These are phyloP conservation scores for Arachnopeziza araneosa DNA, from an alignment of 2,329 filamentous ascomycete species.

Conservation along the genomic window DNA sequence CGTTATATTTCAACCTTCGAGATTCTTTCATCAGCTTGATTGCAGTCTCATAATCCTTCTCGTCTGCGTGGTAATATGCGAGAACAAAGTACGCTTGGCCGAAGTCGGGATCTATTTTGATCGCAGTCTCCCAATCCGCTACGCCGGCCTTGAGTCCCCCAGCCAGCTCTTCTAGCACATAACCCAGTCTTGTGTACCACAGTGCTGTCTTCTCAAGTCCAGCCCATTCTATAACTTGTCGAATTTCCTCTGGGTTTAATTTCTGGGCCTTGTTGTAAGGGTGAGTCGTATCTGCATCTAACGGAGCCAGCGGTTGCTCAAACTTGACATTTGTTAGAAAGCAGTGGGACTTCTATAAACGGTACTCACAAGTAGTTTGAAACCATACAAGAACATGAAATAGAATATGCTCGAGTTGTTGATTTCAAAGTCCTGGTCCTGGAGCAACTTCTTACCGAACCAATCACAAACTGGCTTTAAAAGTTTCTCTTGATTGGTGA, in stretches of 20 bases:
- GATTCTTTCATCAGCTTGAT: background rate
- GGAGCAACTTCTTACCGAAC: background rate
- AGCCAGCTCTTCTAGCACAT: background rate
- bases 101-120: background rate
- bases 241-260: background rate
- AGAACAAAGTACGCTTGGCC: background rate
- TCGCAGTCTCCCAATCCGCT: background rate
- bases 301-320: background rate
- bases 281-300: background rate
- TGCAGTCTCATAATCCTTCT: background rate
- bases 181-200: slow-evolving; percentile 1
- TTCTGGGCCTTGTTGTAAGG: background rate
- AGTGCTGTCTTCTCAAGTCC: background rate
- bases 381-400: background rate
- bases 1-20: slow-evolving; percentile 1
- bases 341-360: background rate
- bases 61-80: background rate
- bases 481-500: background rate
- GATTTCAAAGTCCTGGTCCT: background rate
- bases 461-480: background rate
- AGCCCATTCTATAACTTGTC: background rate
- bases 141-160: background rate
- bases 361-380: background rate
- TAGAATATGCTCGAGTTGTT: background rate
- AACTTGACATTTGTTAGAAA: background rate